Conservation (phyloP, 768 basidiomycete species). For the Porpolomopsis calyptriformis region DNA sequence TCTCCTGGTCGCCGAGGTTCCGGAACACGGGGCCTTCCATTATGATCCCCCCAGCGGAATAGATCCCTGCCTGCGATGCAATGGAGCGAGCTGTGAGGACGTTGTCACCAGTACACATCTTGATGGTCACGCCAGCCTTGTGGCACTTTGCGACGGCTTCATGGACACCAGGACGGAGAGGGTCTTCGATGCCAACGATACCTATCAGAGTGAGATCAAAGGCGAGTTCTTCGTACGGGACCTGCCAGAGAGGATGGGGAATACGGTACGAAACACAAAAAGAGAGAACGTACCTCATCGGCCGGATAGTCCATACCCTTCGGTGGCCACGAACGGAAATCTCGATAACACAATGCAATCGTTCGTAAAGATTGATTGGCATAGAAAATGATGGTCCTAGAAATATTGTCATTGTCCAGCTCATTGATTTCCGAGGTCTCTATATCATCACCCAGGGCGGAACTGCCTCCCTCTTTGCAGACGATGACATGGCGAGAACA, state of each 20-base stretch:
- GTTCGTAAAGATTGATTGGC: constrained; percentile 94
- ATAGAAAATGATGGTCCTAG: constrained; percentile 92
- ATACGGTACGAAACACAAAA: constrained; percentile 8
- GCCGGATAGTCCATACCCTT: constrained; percentile 27
- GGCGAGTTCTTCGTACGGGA: constrained; percentile 60
- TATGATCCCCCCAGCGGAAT: constrained; percentile 84
- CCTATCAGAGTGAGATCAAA: constrained; percentile 73
- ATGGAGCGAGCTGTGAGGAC: constrained; percentile 94
- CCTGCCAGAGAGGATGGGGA: constrained; percentile 26
- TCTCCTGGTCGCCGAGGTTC: constrained; percentile 55
- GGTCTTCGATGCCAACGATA: constrained; percentile 94
- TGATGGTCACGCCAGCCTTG: constrained; percentile 83
- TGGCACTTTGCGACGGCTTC: constrained; percentile 83
- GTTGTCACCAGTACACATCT: constrained; percentile 99
- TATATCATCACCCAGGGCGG: constrained; percentile 23
- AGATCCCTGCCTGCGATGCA: constrained; percentile 92
- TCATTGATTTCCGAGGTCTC: constrained; percentile 54
- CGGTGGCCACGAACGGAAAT: constrained; percentile 84
- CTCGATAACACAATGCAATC: constrained; percentile 87
- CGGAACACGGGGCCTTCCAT: constrained; percentile 98
- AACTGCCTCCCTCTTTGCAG: constrained; percentile 20
- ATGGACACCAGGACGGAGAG: constrained; percentile 80
- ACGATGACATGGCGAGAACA: constrained; percentile 71
- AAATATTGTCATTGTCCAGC: constrained; percentile 70
- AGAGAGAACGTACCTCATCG: constrained; percentile 38